Base-by-base conservation (phyloP, 257 asterid species). In the Rubia yunnanensis region DNA sequence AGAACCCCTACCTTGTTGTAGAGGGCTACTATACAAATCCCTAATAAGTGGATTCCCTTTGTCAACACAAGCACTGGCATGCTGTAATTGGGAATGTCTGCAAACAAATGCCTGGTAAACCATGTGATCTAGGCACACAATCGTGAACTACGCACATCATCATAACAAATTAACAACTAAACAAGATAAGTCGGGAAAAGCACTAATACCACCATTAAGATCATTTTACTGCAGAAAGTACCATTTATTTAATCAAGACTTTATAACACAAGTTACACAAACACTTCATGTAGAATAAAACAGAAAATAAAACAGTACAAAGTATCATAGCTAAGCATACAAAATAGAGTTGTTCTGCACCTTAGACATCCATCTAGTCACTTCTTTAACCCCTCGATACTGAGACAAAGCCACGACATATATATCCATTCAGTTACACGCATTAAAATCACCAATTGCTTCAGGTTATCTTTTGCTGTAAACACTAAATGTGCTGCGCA, bases 301-400 rank as follows among this genome's bases (percentile, higher is more conserved):
- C n/a, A n/a, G n/a, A n/a, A n/a, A n/a, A n/a, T n/a, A n/a, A n/a
- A n/a, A n/a, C n/a, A n/a, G n/a, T n/a, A n/a, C n/a, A n/a, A n/a
- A n/a, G n/a, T n/a, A n/a, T n/a, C n/a, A n/a, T n/a, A n/a, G n/a
- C n/a, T 5, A 1, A 38, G 17, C 65, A 60, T 13, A 28, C 20
- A 18, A 24, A 30, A n/a, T 17, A 17, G 64, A 57, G 7, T 7
- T 56, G 57, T 23, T 10, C 17, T 4, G 52, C 77, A 91, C 98
- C 98, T 91, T 88, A 62, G 98, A 91, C 90, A 88, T 85, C 98
- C 98, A 91, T 61, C 86, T 95, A 10, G 88, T 91, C 46, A 91
- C 98, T 80, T 91, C 98, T 78, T 85, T 91, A 64, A 88, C 78
- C 53, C 98, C 98, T 39, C 94, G 94, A 65, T 84, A 77, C 72